Conservation (phyloP, 148 eudicot genomes). For the Chenopodium quinoa region DNA sequence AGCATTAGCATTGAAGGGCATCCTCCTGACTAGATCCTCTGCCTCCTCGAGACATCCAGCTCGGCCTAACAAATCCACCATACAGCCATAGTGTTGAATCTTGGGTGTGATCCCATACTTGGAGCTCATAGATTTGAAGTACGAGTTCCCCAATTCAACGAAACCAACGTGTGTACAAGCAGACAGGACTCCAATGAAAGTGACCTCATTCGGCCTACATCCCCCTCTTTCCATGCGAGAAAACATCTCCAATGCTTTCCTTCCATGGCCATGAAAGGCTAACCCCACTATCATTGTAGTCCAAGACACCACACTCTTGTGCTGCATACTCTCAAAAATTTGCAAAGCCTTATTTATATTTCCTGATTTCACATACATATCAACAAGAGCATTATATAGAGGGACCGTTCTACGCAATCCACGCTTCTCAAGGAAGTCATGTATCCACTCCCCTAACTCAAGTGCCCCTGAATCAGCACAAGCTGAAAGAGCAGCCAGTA, state of each 20-base stretch:
- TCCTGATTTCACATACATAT: slow-evolving; percentile 69
- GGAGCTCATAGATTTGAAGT: slow-evolving; percentile 38
- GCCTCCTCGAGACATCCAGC: slow-evolving; percentile 53
- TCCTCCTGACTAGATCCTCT: slow-evolving; percentile 34
- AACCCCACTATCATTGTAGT: slow-evolving; percentile 56
- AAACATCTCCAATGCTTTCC: slow-evolving; percentile 55
- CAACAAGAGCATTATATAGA: slow-evolving; percentile 50
- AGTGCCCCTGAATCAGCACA: slow-evolving; percentile 58
- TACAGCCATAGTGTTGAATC: slow-evolving; percentile 62
- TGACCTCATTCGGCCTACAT: slow-evolving; percentile 46
- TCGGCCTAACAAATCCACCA: slow-evolving; percentile 59
- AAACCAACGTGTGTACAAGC: slow-evolving; percentile 62
- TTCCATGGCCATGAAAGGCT: slow-evolving; percentile 54
- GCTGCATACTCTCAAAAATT: slow-evolving; percentile 37
- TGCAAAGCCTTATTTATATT: slow-evolving; percentile 38
- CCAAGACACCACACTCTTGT: slow-evolving; percentile 50
- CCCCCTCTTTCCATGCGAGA: slow-evolving; percentile 41
- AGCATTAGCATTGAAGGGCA: slow-evolving; percentile 54
- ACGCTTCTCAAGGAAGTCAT: slow-evolving; percentile 25
- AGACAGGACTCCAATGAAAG: slow-evolving; percentile 48
- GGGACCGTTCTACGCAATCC: slow-evolving; percentile 22
- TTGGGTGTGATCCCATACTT: slow-evolving; percentile 45
- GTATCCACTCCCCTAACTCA: slow-evolving; percentile 52
- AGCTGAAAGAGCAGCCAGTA: slow-evolving; percentile 55
- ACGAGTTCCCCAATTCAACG: slow-evolving; percentile 46